Percentiles rank a stretch among this genome's conserved stretches.
phyloP scores from a whole-genome alignment of 2,329 filamentous ascomycete genomes.

The Alternaria triticina region DNA sequence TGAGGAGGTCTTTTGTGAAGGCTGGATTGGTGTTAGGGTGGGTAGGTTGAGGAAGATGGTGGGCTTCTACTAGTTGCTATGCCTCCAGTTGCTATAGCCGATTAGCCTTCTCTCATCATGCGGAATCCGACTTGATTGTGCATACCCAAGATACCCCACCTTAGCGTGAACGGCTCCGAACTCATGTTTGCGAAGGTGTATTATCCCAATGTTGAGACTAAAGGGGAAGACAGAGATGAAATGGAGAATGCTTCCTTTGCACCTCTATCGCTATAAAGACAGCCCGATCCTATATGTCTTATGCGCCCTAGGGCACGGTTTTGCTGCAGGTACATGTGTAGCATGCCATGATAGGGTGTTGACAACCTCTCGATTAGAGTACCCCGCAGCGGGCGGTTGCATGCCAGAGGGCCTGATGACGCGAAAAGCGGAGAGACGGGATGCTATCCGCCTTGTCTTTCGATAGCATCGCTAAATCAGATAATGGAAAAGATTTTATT shows the following conservation, averaged over 20 bases:
- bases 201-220: not conserved
- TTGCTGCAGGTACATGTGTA: conserved; percentile 5
- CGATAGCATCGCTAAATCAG: not conserved
- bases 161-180: conserved; percentile 25
- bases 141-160: conserved; percentile 36
- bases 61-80: conserved; percentile 21
- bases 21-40: conserved; percentile 56
- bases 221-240: not conserved
- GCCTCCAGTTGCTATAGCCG: conserved; percentile 61
- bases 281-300: not conserved
- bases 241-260: not conserved
- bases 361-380: not conserved
- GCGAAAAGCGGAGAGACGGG: conserved; percentile 1
- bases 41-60: not conserved
- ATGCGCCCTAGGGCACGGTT: not conserved
- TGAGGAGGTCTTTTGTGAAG: conserved; percentile 79
- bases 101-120: conserved; percentile 4
- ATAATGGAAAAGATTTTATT: not conserved
- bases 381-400: conserved; percentile 1
- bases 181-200: conserved; percentile 13
- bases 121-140: not conserved
- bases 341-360: not conserved
- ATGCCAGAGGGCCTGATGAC: not conserved
- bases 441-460: not conserved
- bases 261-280: not conserved